These are phyloP conservation scores for Candida caryicola DNA, from an alignment of 805 yeast genomes.

Conservation along the genomic window DNA sequence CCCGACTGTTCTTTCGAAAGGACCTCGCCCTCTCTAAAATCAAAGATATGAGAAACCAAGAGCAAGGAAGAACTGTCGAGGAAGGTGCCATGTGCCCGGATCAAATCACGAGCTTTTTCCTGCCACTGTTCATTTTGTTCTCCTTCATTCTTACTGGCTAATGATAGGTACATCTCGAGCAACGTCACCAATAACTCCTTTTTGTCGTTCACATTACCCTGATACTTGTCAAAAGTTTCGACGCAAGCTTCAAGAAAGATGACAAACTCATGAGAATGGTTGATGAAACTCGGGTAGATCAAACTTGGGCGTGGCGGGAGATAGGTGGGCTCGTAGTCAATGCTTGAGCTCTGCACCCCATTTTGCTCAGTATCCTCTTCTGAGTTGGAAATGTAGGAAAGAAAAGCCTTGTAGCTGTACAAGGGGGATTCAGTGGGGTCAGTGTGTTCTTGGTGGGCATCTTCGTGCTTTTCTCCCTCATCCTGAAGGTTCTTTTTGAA, in stretches of 20 bases:
- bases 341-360: slow-evolving; percentile 12
- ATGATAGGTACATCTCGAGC: slow-evolving; percentile 73
- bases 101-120: slow-evolving; percentile 55
- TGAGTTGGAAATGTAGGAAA: slow-evolving; percentile 25
- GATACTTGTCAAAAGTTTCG: slow-evolving; percentile 71
- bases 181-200: slow-evolving; percentile 73
- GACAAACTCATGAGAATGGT: slow-evolving; percentile 84
- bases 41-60: slow-evolving; percentile 56
- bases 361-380: slow-evolving; percentile 3
- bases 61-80: slow-evolving; percentile 57
- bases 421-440: slow-evolving; percentile 22
- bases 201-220: slow-evolving; percentile 66
- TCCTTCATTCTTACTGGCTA: slow-evolving; percentile 39
- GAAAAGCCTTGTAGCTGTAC: slow-evolving; percentile 32
- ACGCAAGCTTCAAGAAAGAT: slow-evolving; percentile 90
- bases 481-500: slow-evolving; percentile 6
- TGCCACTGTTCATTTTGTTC: slow-evolving; percentile 52
- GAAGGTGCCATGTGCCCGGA: slow-evolving; percentile 44
- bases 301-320: slow-evolving; percentile 89
- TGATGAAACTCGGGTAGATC: slow-evolving; percentile 82
- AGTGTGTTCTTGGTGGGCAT: not conserved
- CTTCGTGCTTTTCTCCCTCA: slow-evolving; percentile 7
- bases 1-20: slow-evolving; percentile 39
- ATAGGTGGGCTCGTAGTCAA: slow-evolving; percentile 56
- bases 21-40: slow-evolving; percentile 49